Evolutionary conservation across 257 asterid species (phyloP).

Genomic region (Datura wrightii): DNA sequence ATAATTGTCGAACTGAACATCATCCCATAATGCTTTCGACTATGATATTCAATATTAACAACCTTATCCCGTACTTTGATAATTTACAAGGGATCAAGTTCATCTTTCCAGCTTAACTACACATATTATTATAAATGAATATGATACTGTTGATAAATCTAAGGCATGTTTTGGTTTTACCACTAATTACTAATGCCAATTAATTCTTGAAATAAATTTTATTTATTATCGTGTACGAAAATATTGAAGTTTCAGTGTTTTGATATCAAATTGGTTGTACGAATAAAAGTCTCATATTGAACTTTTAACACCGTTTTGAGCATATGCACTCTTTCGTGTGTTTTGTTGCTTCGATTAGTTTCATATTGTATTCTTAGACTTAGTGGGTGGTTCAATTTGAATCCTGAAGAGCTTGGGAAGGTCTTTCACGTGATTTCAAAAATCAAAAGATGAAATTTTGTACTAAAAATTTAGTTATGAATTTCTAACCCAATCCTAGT

Average conservation of each 20-base stretch:
- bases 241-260: background rate
- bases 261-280: background rate
- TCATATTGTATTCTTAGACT: too few species aligned
- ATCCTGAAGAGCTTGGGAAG: too few species aligned
- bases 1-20: background rate
- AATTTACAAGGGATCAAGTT: background rate
- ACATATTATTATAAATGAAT: background rate
- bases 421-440: too few species aligned
- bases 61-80: background rate
- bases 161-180: background rate
- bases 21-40: background rate
- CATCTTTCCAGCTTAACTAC: background rate
- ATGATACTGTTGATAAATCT: background rate
- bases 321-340: too few species aligned
- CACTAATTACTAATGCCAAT: background rate
- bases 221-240: background rate
- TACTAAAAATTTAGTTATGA: background rate
- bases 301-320: too few species aligned
- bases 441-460: too few species aligned
- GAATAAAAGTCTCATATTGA: background rate
- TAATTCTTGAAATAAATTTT: background rate
- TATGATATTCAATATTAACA: background rate
- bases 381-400: too few species aligned
- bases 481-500: background rate
- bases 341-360: too few species aligned